phyloP scores from a whole-genome alignment of 2,329 filamentous ascomycete genomes.

The Fonsecaea nubica region DNA sequence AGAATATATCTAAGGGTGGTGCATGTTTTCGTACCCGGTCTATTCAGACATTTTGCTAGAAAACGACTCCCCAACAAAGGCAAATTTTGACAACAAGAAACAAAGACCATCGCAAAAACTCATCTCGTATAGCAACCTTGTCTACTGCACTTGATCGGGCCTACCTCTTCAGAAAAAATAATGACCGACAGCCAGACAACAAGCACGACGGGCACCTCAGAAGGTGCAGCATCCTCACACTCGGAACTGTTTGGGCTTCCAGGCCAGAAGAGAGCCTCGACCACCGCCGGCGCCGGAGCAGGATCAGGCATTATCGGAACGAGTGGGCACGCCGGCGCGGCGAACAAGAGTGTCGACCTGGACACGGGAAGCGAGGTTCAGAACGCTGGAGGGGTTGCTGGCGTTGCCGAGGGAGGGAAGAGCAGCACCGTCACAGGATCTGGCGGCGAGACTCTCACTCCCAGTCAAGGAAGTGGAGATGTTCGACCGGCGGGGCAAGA shows the following conservation, averaged over 20 bases:
- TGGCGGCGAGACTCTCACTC: slow-evolving; percentile 28
- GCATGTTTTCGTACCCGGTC: not conserved
- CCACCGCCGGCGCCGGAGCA: slow-evolving; percentile 32
- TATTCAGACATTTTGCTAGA: not conserved
- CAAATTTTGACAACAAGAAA: not conserved
- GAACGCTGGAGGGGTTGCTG: slow-evolving; percentile 20
- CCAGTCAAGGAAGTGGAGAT: slow-evolving; percentile 34
- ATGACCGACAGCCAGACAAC: slow-evolving; percentile 6
- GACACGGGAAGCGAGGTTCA: slow-evolving; percentile 9
- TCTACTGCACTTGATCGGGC: not conserved
- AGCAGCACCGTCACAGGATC: slow-evolving; percentile 26
- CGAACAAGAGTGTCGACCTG: slow-evolving; percentile 3
- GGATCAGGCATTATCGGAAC: slow-evolving; percentile 37
- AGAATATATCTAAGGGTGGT: slow-evolving; percentile 1
- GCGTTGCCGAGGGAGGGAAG: slow-evolving; percentile 27
- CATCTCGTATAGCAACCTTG: not conserved
- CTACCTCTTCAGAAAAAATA: not conserved
- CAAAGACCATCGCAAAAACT: not conserved
- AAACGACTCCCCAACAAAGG: not conserved
- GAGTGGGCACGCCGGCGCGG: slow-evolving; percentile 33
- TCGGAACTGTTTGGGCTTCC: slow-evolving; percentile 37
- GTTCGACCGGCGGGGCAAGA: slow-evolving; percentile 19
- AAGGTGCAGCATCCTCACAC: slow-evolving; percentile 30
- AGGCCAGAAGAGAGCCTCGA: slow-evolving; percentile 32
- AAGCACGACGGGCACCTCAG: not conserved